Percentiles rank a stretch among this genome's conserved stretches.
phyloP scores from a whole-genome alignment of 345 rosid genomes.

The Brassica napus region DNA sequence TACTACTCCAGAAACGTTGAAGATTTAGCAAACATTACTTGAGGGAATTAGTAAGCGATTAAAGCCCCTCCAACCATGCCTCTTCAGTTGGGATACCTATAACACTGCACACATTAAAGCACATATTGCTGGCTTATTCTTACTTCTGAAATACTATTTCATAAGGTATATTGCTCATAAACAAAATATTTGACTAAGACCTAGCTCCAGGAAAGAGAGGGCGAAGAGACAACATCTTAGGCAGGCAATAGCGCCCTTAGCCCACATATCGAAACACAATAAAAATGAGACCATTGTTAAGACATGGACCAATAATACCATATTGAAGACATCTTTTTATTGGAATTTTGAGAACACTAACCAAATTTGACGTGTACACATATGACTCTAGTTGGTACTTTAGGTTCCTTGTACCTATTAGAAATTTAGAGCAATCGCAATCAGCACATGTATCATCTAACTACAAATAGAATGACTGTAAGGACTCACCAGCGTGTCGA shows the following conservation, averaged over 20 bases:
- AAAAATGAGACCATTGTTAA: slow-evolving; percentile 11
- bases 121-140: slow-evolving; percentile 11
- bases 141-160: background rate
- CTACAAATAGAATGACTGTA: no score
- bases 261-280: slow-evolving; percentile 78
- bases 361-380: background rate
- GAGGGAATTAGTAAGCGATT: slow-evolving; percentile 64
- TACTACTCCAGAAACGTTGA: background rate
- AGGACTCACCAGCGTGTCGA: slow-evolving; percentile 79
- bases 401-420: no score
- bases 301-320: background rate
- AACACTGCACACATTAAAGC: slow-evolving; percentile 56
- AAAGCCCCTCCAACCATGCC: slow-evolving; percentile 80
- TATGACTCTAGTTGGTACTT: background rate
- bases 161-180: background rate
- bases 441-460: no score
- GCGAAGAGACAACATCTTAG: slow-evolving; percentile 67
- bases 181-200: slow-evolving; percentile 38
- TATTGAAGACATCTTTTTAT: background rate
- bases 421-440: no score
- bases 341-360: background rate
- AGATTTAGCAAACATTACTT: slow-evolving; percentile 38
- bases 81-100: slow-evolving; percentile 76
- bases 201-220: slow-evolving; percentile 92
- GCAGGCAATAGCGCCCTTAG: slow-evolving; percentile 97